Base-by-base conservation (phyloP, 139 green algal genomes). In the Coccomyxa sp. region DNA sequence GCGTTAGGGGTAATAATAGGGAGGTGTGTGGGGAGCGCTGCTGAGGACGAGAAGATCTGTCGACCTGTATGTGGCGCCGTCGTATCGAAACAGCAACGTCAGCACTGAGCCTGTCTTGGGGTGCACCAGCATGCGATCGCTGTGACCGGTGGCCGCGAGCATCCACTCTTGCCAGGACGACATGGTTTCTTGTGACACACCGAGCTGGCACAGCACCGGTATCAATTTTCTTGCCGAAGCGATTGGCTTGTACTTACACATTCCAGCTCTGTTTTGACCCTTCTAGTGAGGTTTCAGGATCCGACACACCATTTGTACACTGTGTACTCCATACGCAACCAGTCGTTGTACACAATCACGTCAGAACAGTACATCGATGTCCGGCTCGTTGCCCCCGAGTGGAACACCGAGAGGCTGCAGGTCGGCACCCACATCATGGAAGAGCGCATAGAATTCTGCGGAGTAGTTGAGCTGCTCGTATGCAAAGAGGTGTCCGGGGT, bases 71-170 rank as follows among this genome's bases (percentile, higher is more conserved):
- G 63, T 71, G 63, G 63, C 63, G 63, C 63, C 63, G 63, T 71
- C 63, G 63, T 71, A 71, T 71, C 63, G 63, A 71, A 28, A 71
- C 63, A 71, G 63, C 63, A 71, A 9, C 18, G 63, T 71, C 63
- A 71, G 63, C 21, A 71, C 63, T 25, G 4, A 15, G 63, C 63
- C 21, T 71, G 63, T 71, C 63, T 71, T 71, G 7, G 63, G 63
- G 63, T 71, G 63, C 63, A 71, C 63, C 63, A 71, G 63, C 63
- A 71, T 71, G 63, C 63, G 63, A 71, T 71, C 63, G 63, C 63
- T 11, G 63, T 71, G 63, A 21, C 63, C 63, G 63, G 63, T 71
- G 21, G 63, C 63, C 63, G 63, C 63, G 63, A 71, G 63, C 63
- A 71, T 71, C 63, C 63, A 71, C 63, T 71, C 63, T 15, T 11